A percentile compares a stretch with the other conserved stretches of the same genome.
Conservation (phyloP, 2,329 filamentous ascomycete genomes). For the Lasiodiplodia sp. region DNA sequence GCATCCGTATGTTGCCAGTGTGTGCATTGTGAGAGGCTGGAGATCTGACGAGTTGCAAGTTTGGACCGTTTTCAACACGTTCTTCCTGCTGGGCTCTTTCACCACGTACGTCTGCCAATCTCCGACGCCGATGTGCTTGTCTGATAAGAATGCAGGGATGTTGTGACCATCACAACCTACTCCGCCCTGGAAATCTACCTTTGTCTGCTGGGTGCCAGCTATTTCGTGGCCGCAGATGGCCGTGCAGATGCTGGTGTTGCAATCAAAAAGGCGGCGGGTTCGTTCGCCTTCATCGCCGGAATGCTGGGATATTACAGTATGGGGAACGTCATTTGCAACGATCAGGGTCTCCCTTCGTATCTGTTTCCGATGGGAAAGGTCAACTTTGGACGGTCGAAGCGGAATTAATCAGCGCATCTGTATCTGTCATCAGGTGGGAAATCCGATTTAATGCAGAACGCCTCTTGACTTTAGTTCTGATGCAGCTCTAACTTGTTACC, state of each 20-base stretch:
- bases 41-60: constrained; percentile 39
- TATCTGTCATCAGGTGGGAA: too few species aligned
- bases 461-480: too few species aligned
- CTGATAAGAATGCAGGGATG: constrained; percentile 38
- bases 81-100: constrained; percentile 56
- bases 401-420: neutral
- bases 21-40: neutral
- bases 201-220: constrained; percentile 52
- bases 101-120: constrained; percentile 37
- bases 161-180: constrained; percentile 58
- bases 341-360: neutral
- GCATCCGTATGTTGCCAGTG: constrained; percentile 45
- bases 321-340: constrained; percentile 3
- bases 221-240: constrained; percentile 56
- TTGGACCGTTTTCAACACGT: constrained; percentile 58
- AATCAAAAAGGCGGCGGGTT: constrained; percentile 55
- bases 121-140: too few species aligned
- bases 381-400: neutral
- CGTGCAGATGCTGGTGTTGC: constrained; percentile 41
- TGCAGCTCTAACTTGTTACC: too few species aligned
- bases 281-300: constrained; percentile 56
- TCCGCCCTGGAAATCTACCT: constrained; percentile 56
- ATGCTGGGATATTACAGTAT: constrained; percentile 49
- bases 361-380: constrained; percentile 12
- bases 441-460: too few species aligned